phyloP scores from a whole-genome alignment of 1,284 basidiomycete genomes.

The Sanghuangporus sanghuang region DNA sequence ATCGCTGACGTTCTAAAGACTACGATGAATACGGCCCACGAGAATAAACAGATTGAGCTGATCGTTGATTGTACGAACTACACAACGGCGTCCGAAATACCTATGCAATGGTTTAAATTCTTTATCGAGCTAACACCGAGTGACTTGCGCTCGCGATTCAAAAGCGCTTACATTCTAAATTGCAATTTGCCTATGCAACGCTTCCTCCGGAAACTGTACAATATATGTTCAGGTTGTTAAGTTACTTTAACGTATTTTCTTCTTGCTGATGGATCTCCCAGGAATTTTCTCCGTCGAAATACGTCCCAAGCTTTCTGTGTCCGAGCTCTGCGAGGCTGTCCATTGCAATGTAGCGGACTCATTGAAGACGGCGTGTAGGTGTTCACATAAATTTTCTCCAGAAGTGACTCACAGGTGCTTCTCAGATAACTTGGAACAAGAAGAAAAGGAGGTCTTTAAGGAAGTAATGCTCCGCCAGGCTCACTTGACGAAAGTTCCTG shows the following conservation, averaged over 20 bases:
- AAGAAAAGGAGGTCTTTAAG: slow-evolving; percentile 44
- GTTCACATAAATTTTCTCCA: not conserved
- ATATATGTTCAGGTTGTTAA: slow-evolving; percentile 63
- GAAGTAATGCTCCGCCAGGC: slow-evolving; percentile 61
- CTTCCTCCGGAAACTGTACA: slow-evolving; percentile 71
- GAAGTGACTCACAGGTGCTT: not conserved
- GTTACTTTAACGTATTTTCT: not conserved
- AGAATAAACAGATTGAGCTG: slow-evolving; percentile 58
- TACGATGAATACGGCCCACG: slow-evolving; percentile 39
- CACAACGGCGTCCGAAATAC: slow-evolving; percentile 70
- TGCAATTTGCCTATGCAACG: slow-evolving; percentile 72
- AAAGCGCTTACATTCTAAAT: slow-evolving; percentile 67
- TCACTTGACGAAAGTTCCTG: slow-evolving; percentile 56
- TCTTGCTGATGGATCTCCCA: slow-evolving; percentile 25
- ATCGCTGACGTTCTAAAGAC: slow-evolving; percentile 26
- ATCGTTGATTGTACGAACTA: slow-evolving; percentile 84
- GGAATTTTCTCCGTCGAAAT: slow-evolving; percentile 53
- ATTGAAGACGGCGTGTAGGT: slow-evolving; percentile 51
- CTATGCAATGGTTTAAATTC: slow-evolving; percentile 77
- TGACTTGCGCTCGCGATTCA: slow-evolving; percentile 56
- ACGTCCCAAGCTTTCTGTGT: slow-evolving; percentile 52
- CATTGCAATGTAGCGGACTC: slow-evolving; percentile 42
- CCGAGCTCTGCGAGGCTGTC: slow-evolving; percentile 52
- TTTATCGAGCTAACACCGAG: slow-evolving; percentile 74
- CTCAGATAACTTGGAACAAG: slow-evolving; percentile 55